Evolutionary conservation across 2,329 filamentous ascomycete genomes (phyloP), one percentile per base, ranked within the genome.

Genomic region (Pseudocercospora musae): DNA sequence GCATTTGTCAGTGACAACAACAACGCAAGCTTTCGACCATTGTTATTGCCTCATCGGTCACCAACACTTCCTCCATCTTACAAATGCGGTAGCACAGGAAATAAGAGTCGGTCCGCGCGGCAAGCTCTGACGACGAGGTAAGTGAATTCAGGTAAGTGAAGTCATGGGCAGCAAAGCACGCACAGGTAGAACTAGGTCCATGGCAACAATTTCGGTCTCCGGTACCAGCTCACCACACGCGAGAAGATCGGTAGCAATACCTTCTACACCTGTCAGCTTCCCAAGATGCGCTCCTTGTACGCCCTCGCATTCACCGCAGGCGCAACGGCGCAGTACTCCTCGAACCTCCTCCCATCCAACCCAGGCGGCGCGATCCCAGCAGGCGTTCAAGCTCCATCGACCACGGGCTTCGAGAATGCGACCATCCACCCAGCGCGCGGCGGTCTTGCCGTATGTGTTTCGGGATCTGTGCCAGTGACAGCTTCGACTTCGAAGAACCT

Each of bases 391-490:
- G 62, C 62, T 31, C 65, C 65, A 9, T 37, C 37, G 18, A 62
- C 57, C 11, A 27, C 60, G 6, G 62, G 62, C 52, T 65, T 67
- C 62, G 49, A 55, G 57, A 65, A 67, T 60, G 62, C 65, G 10
- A 63, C 62, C 58, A 60, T 59, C 11, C 62, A 68, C 18, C 66
- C 69, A n/a, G 63, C 65, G 8, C 64, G 65, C n/a, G 72, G 72
- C 27, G 71, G 72, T 42, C 58, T 65, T 6, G 71, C 72, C 2
- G 64, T 70, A 46, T 74, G 72, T 58, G 68, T 72, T 2, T 69
- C 70, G 21, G 72, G 72, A 15, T 60, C 57, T 48, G 66, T 74
- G n/a, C 49, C 66, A 1, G 70, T 74, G 6, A 50, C 52, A 5
- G 72, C 71, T 40, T 63, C 50, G 23, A 68, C 70, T 4, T 60